A percentile compares a stretch with the other conserved stretches of the same genome.
Conservation (phyloP, 768 basidiomycete genomes). For the Chiua virens region DNA sequence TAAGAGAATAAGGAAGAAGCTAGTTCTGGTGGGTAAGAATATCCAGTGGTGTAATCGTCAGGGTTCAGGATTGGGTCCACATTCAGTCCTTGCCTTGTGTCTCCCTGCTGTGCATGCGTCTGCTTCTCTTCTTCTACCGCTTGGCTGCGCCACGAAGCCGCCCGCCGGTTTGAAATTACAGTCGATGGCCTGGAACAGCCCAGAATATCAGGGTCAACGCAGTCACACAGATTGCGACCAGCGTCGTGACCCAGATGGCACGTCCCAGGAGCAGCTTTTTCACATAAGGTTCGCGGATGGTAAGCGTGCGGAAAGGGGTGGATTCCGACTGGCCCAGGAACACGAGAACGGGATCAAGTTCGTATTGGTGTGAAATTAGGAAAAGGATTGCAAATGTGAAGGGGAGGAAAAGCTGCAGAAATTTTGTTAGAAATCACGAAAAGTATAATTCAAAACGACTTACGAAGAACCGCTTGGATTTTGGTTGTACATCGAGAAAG, state of each 20-base stretch:
- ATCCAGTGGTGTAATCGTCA: conserved; percentile 21
- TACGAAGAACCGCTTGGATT: conserved; percentile 92
- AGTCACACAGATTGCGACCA: conserved; percentile 75
- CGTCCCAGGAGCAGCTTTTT: conserved; percentile 86
- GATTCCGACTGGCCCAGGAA: conserved; percentile 94
- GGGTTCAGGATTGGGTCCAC: conserved; percentile 16
- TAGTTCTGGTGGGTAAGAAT: conserved; percentile 17
- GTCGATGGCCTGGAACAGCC: conserved; percentile 91
- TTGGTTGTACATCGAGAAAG: conserved; percentile 92
- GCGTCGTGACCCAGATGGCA: conserved; percentile 85
- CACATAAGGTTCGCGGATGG: conserved; percentile 92
- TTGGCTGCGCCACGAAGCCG: conserved; percentile 5
- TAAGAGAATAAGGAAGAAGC: conserved; percentile 28
- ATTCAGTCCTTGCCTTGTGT: conserved; percentile 12
- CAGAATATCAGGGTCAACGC: conserved; percentile 90
- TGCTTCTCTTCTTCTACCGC: conserved; percentile 2
- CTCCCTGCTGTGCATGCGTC: conserved; percentile 9
- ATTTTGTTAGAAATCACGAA: conserved; percentile 2
- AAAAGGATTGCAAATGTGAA: conserved; percentile 88
- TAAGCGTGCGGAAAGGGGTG: conserved; percentile 92
- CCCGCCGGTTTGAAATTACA: conserved; percentile 41
- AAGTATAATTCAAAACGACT: conserved; percentile 37
- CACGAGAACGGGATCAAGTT: conserved; percentile 93
- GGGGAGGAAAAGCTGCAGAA: conserved; percentile 85
- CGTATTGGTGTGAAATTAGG: conserved; percentile 95